Base-by-base conservation (phyloP, 352 stramenopile species). In the Phytophthora kernoviae region DNA sequence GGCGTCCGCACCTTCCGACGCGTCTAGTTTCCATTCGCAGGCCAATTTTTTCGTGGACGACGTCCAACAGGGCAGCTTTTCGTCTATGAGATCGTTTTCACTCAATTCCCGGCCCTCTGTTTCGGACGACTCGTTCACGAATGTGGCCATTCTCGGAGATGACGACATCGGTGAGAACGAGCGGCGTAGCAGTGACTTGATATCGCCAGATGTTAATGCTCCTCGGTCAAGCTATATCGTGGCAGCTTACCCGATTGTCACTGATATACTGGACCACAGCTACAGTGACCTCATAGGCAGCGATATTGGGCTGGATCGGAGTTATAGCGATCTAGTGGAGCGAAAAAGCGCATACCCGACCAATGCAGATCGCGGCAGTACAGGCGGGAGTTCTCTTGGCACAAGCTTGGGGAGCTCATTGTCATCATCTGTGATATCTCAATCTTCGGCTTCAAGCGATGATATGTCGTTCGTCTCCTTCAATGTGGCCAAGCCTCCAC, bases 41-140 rank as follows among this genome's bases (percentile, higher is more conserved):
- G 43, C 47, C 1, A 65, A 64, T 26, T 79, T 79, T 45, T 79
- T 79, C 39, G 70, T 79, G 1, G 59, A 72, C 27, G 62, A 70
- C 24, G n/a, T 60, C 4, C 62, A 66, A 20, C 62, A 67, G 30
- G 20, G 18, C 11, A 68, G 44, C 24, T 62, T 71, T 34, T 67
- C 62, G 12, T 65, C 51, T 5, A 40, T 37, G 14, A 61, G 46
- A 8, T 68, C 63, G 9, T 18, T 63, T 3, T 64, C 63, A 11
- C 26, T 68, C 22, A 45, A 47, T 18, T 70, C 62, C 0, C 40
- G 56, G 21, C n/a, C 58, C 37, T 75, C 66, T 4, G 51, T 6
- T 30, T 30, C 48, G 15, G 52, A 60, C 14, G 65, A 74, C 43
- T 74, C 65, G n/a, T 65, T 75, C n/a, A 33, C 57, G 20, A 72